Evolutionary conservation across 164 flowering plant species (phyloP), one percentile per base, ranked within the genome.

Genomic region (Berberis thunbergii): DNA sequence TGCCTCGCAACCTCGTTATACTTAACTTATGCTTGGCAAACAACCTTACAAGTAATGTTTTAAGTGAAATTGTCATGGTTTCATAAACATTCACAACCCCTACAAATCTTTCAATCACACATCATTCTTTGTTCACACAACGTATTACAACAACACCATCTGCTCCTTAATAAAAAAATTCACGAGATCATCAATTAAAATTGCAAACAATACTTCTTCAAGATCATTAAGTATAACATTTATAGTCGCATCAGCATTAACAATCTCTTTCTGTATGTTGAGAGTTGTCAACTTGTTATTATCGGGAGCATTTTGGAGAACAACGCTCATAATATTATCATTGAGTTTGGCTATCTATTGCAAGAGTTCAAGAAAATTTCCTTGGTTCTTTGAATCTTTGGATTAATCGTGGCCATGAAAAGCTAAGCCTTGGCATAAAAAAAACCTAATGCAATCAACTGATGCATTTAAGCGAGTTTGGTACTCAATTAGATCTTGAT

Each of bases 101-200:
- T 26, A 60, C 45, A 45, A 7, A 62, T 7, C 55, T 6, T 41
- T 62, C 43, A 49, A 62, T 40, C 4, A 62, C 54, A 41, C 45
- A 39, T 11, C n/a, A n/a, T n/a, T n/a, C n/a, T n/a, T n/a, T n/a
- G n/a, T n/a, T n/a, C n/a, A n/a, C n/a, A n/a, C n/a, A n/a, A n/a
- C n/a, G n/a, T n/a, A n/a, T n/a, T n/a, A n/a, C n/a, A 39, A 62
- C 43, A 46, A 38, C 64, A n/a, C n/a, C 64, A 62, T 62, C 40
- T 62, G 64, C 41, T 62, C 64, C n/a, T 49, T 62, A 4, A 50
- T 62, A 4, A 45, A 62, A 3, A 49, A 11, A 9, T n/a, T n/a
- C 64, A 2, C 43, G 39, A 49, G 56, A 49, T 39, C 64, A 41
- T 62, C 64, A 49, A 62, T 3, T 8, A 62, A 50, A 38, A 49